Evolutionary conservation across 1,139 yeast species (phyloP).

Genomic region (Candida freyschussii): DNA sequence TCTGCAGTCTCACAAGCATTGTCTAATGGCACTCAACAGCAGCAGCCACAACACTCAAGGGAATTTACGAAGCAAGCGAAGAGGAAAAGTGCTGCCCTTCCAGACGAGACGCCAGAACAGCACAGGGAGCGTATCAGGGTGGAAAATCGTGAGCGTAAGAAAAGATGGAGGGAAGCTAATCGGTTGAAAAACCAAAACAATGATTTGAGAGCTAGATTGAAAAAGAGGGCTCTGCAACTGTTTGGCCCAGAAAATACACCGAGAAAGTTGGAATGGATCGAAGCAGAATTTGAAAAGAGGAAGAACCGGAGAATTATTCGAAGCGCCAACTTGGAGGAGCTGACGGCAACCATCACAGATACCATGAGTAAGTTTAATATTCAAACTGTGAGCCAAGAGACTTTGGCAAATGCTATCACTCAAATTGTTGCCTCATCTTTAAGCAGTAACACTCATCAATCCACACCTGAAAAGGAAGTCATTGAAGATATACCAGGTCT

Average conservation of each 20-base stretch:
- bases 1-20: conserved; percentile 28
- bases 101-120: conserved; percentile 28
- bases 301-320: conserved; percentile 49
- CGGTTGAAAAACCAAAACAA: conserved; percentile 80
- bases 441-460: conserved; percentile 7
- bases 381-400: conserved; percentile 17
- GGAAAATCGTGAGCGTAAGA: conserved; percentile 81
- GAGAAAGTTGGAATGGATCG: conserved; percentile 69
- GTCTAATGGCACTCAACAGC: conserved; percentile 7
- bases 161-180: conserved; percentile 86
- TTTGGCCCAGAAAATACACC: conserved; percentile 60
- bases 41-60: neutral
- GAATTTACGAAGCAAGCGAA: conserved; percentile 3
- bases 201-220: conserved; percentile 74
- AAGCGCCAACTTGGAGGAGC: conserved; percentile 24
- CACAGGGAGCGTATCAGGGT: conserved; percentile 55
- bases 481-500: conserved; percentile 32
- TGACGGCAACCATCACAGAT: conserved; percentile 21
- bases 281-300: conserved; percentile 63
- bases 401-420: conserved; percentile 28
- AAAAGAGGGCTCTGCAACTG: conserved; percentile 60
- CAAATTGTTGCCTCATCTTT: conserved; percentile 27
- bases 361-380: conserved; percentile 21
- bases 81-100: conserved; percentile 7
- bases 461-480: conserved; percentile 9